Conservation (phyloP, 2,329 filamentous ascomycete genomes). For the Arthrobotrys iridis region DNA sequence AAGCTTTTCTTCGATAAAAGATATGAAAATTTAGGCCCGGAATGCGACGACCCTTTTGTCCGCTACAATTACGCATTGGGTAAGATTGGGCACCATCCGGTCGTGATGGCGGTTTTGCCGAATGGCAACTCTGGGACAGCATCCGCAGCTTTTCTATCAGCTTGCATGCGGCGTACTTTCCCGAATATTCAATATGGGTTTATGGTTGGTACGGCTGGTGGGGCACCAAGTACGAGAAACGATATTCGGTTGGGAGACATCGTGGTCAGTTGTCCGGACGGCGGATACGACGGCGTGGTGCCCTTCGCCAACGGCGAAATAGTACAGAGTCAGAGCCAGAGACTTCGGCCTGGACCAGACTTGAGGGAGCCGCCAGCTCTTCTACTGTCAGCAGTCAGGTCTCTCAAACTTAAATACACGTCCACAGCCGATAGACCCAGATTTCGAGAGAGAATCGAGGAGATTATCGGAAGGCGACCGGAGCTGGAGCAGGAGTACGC, state of each 20-base stretch:
- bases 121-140: neutral
- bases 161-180: neutral
- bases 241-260: constrained; percentile 61
- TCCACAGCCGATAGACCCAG: neutral
- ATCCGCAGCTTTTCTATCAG: neutral
- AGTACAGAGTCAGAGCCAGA: constrained; percentile 28
- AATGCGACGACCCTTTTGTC: neutral
- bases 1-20: neutral
- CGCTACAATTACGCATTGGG: neutral
- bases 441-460: constrained; percentile 54
- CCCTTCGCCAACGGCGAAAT: constrained; percentile 60
- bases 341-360: constrained; percentile 10
- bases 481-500: constrained; percentile 58
- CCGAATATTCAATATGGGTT: neutral
- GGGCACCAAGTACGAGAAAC: constrained; percentile 54
- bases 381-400: constrained; percentile 1
- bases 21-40: neutral
- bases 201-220: neutral
- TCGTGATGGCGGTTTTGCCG: neutral
- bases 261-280: constrained; percentile 58
- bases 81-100: neutral
- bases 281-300: constrained; percentile 57
- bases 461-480: constrained; percentile 57
- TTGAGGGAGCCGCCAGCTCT: constrained; percentile 14
- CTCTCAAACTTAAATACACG: neutral